Base-by-base conservation (phyloP, 768 basidiomycete species). In the Lentinula sp. region DNA sequence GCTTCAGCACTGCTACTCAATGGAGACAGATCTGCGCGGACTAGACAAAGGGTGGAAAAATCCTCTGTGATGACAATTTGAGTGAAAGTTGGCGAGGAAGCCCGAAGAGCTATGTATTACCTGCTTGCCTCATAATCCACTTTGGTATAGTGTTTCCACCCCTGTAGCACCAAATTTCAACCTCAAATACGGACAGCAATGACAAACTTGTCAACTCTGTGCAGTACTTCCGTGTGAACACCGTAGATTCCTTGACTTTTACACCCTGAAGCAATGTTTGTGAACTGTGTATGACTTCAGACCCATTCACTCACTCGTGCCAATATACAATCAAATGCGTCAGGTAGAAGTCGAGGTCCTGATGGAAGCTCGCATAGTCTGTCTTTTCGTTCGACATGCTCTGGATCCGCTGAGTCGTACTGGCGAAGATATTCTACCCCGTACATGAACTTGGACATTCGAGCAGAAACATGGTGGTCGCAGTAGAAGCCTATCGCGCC, bases 401-500 rank as follows among this genome's bases (percentile, higher is more conserved):
- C 89, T 6, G 80, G 79, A 69, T 91, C 85, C 39, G 76, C 76
- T 2, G 79, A 73, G 69, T 92, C 82, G 66, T 82, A 84, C 61
- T 88, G 84, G 16, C 89, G 81, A 18, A 91, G 74, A 68, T 85
- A 91, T 70, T 91, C 89, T 50, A 91, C 90, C 15, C 90, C 90
- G 67, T 91, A 93, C 84, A 90, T 85, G 67, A 82, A 91, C 69
- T 81, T 90, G 35, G 88, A 88, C 76, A 91, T 85, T 48, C 90
- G 83, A 23, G 90, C 88, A 4, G 88, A 88, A 59, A 93, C 91
- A 65, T 91, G 86, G 63, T 91, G 91, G 66, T 91, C 90, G 65
- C 87, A 88, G 72, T 90, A 91, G 72, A 91, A 93, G 33, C 89
- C 89, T 63, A 92, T 83, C 1, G 90, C 89, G 28, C 91, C 90